Conservation (phyloP, 768 basidiomycete genomes). For the Leccinum aurantiacum region DNA sequence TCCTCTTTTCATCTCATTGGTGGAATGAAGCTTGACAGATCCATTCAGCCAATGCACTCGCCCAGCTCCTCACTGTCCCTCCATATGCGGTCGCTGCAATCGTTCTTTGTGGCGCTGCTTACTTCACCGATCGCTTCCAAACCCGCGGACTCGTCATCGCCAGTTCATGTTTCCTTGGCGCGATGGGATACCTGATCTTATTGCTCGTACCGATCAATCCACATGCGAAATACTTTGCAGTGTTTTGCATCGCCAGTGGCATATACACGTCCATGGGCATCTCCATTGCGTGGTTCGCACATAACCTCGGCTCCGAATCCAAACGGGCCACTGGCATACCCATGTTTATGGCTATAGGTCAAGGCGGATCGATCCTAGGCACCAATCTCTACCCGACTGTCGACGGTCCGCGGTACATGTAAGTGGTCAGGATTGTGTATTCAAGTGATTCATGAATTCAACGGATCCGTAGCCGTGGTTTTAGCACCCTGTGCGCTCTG, state of each 20-base stretch:
- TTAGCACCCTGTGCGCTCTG: constrained; percentile 48
- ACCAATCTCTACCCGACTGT: constrained; percentile 67
- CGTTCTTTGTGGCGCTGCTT: constrained; percentile 59
- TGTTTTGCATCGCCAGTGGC: constrained; percentile 73
- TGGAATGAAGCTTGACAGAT: background rate
- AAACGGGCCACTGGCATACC: constrained; percentile 77
- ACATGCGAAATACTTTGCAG: constrained; percentile 73
- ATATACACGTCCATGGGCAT: constrained; percentile 77
- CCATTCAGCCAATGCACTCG: constrained; percentile 25
- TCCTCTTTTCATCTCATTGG: background rate
- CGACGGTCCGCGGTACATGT: constrained; percentile 69
- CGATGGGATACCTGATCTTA: constrained; percentile 59
- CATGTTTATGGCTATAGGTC: constrained; percentile 78
- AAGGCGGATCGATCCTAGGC: constrained; percentile 76
- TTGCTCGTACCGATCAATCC: constrained; percentile 52
- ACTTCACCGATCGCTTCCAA: constrained; percentile 65
- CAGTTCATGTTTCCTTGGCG: constrained; percentile 29
- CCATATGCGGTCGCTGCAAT: constrained; percentile 74
- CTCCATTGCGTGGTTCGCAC: constrained; percentile 76
- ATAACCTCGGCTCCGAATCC: constrained; percentile 76
- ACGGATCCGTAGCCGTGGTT: constrained; percentile 42
- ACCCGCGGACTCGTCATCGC: constrained; percentile 48
- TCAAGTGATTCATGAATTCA: background rate
- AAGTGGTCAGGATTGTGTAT: constrained; percentile 18
- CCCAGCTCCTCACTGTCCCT: constrained; percentile 77